A percentile compares a stretch with the other conserved stretches of the same genome.
Conservation (phyloP, 192 early-diverging fungal genomes). For the Linnemannia hyalina region DNA sequence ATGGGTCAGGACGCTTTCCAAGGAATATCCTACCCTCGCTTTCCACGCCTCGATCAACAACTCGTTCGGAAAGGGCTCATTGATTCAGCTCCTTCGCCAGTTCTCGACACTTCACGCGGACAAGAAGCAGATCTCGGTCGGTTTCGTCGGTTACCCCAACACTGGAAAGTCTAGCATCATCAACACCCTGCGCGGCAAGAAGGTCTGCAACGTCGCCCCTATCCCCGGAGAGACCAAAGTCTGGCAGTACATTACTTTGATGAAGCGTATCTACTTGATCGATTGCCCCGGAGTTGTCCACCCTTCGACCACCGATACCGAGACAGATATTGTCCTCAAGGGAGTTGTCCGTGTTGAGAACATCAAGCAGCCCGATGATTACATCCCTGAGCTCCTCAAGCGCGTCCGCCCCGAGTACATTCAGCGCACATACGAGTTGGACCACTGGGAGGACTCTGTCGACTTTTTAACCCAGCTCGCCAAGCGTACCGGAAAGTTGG, state of each 20-base stretch:
- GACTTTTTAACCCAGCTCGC: slow-evolving; percentile 95
- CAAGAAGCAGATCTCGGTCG: slow-evolving; percentile 98
- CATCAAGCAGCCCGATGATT: slow-evolving; percentile 89
- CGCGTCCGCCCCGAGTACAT: slow-evolving; percentile 94
- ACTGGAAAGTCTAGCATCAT: slow-evolving; percentile 99
- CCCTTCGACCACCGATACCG: slow-evolving; percentile 86
- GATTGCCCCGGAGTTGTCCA: slow-evolving; percentile 99
- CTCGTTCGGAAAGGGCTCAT: slow-evolving; percentile 98
- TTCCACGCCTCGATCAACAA: slow-evolving; percentile 99
- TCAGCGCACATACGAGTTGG: slow-evolving; percentile 90
- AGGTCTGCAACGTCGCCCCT: slow-evolving; percentile 98
- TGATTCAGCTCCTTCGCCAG: slow-evolving; percentile 98
- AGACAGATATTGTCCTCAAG: slow-evolving; percentile 96
- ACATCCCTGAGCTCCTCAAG: slow-evolving; percentile 84
- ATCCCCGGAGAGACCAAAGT: slow-evolving; percentile 98
- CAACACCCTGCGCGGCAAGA: slow-evolving; percentile 95
- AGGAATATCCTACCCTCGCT: slow-evolving; percentile 94
- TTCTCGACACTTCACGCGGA: slow-evolving; percentile 95
- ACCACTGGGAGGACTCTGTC: slow-evolving; percentile 85
- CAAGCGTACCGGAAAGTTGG: slow-evolving; percentile 87
- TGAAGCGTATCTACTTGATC: slow-evolving; percentile 98
- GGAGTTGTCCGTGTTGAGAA: slow-evolving; percentile 97
- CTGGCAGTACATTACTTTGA: slow-evolving; percentile 99
- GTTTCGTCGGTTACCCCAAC: slow-evolving; percentile 98
- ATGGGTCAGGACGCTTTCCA: slow-evolving; percentile 94